Base-by-base conservation (phyloP, 768 basidiomycete genomes). In the Lentinula lateritia region DNA sequence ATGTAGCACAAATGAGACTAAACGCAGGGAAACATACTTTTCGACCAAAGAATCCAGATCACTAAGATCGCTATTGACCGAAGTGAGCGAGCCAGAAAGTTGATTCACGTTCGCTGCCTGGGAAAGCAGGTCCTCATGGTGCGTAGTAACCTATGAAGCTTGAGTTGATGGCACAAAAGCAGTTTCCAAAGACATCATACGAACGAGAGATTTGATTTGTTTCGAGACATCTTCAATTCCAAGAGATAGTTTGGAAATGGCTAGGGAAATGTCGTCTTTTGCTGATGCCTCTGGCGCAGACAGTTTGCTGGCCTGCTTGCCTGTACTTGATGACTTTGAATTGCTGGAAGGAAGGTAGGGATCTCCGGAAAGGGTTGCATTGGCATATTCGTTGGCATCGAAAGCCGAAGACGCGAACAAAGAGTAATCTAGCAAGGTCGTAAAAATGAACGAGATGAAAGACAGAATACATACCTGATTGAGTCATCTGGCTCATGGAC, bases 201-300 rank as follows among this genome's bases (percentile, higher is more conserved):
- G 65, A 62, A 95, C 94, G 73, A 96, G 78, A 52, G 79, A 80
- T 73, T 90, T 91, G 56, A 98, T 88, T 73, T 98, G 93, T 71
- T 89, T 92, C 32, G 89, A 87, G 18, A 96, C 87, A 72, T 98
- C 95, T 43, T 98, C 96, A 62, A 98, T 89, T 0, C 88, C 91
- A 68, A 87, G 83, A 63, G 87, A 90, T 3, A 99, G 79, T 71
- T 92, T 95, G 6, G 92, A 87, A 34, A 98, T 88, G 3, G 93
- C 93, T 2, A 92, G 83, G 3, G 92, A 90, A 10, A 97, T 89
- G 66, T 98, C 96, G 63, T 94, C 93, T 70, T 88, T 92, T 20
- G 84, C 80, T 5, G 78, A 77, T 6, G 82, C 81, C 54, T 87
- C 84, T 28, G 82, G 77, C 0, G 73, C 69, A 13, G 77, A 66